phyloP scores from a whole-genome alignment of 148 eudicot species.

The Salicornia ramosissima region DNA sequence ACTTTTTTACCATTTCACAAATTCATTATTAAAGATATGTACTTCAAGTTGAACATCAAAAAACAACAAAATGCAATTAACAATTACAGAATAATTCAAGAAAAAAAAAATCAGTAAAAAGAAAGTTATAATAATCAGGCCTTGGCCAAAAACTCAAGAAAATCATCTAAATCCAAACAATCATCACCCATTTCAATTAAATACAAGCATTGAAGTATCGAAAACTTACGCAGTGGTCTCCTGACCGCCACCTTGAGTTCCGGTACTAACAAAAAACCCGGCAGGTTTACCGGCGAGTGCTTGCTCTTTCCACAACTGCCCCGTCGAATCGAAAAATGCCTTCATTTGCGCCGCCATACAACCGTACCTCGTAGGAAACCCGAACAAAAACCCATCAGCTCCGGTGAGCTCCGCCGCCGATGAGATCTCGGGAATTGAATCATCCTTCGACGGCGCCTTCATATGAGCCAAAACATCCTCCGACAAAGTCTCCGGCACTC shows the following conservation, averaged over 20 bases:
- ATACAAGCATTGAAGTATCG: too few relatives aligned
- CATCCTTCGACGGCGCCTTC: slow-evolving; percentile 76
- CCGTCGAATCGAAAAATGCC: slow-evolving; percentile 87
- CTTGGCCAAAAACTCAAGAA: too few relatives aligned
- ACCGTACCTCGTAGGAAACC: slow-evolving; percentile 93
- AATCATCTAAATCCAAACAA: too few relatives aligned
- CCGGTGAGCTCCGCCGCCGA: slow-evolving; percentile 37
- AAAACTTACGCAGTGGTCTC: slow-evolving; percentile 89
- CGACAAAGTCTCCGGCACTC: slow-evolving; percentile 79
- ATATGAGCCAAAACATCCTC: slow-evolving; percentile 47
- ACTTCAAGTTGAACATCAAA: too few relatives aligned
- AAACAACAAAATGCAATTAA: too few relatives aligned
- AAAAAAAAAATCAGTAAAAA: too few relatives aligned
- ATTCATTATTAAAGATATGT: too few relatives aligned
- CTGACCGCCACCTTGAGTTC: slow-evolving; percentile 95
- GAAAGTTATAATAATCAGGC: too few relatives aligned
- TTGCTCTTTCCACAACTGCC: slow-evolving; percentile 77
- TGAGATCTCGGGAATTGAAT: slow-evolving; percentile 52
- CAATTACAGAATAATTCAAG: too few relatives aligned
- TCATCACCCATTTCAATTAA: too few relatives aligned
- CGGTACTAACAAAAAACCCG: slow-evolving; percentile 87
- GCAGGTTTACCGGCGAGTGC: slow-evolving; percentile 84
- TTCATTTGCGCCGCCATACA: slow-evolving; percentile 96
- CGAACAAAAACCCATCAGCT: slow-evolving; percentile 75
- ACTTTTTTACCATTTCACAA: too few relatives aligned